Evolutionary conservation across 1,284 basidiomycete species (phyloP).

Genomic region (Rhodotorula sp.): DNA sequence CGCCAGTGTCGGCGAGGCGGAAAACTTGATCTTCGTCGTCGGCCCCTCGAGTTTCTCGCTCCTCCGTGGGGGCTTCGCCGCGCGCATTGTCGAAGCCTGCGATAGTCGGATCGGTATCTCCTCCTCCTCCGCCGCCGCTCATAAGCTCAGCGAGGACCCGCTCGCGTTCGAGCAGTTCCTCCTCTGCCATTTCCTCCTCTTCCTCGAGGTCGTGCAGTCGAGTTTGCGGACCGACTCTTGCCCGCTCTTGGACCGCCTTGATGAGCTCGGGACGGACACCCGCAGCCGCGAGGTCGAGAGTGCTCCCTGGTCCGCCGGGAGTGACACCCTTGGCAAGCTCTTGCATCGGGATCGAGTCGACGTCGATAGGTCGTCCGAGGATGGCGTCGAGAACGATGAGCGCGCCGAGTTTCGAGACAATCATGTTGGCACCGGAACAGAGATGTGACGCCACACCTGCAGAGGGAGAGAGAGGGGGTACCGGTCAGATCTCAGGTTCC

Average conservation of each 20-base stretch:
- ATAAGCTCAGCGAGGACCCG: constrained; percentile 15
- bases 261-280: constrained; percentile 22
- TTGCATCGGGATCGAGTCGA: constrained; percentile 44
- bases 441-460: constrained; percentile 42
- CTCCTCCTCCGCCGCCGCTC: neutral
- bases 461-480: neutral
- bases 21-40: constrained; percentile 2
- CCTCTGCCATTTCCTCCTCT: constrained; percentile 22
- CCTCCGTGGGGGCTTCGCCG: constrained; percentile 4
- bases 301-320: constrained; percentile 26
- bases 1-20: constrained; percentile 13
- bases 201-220: constrained; percentile 19
- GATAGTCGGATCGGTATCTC: neutral
- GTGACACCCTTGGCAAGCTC: constrained; percentile 21
- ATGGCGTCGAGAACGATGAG: constrained; percentile 63
- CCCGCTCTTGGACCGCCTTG: constrained; percentile 9
- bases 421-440: constrained; percentile 44
- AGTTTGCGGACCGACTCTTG: neutral
- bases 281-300: constrained; percentile 32
- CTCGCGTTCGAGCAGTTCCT: constrained; percentile 17
- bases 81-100: constrained; percentile 6
- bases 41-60: constrained; percentile 7
- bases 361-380: constrained; percentile 59
- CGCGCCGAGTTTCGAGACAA: constrained; percentile 59
- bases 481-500: too few species aligned